Evolutionary conservation across 148 eudicot species (phyloP).

Genomic region (Persicaria maculosa): DNA sequence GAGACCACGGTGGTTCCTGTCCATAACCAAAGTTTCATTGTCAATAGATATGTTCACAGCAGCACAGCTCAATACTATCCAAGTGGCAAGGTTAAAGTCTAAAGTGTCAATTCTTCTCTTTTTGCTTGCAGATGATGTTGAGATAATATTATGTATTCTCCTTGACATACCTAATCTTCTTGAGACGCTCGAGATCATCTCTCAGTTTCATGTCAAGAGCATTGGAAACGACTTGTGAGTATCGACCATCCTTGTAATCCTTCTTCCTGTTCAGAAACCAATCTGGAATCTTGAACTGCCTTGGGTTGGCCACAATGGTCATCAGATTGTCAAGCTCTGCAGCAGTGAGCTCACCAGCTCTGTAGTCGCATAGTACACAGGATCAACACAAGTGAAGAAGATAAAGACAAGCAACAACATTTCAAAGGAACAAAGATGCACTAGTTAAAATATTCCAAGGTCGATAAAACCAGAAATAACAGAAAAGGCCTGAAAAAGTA

Average conservation of each 20-base stretch:
- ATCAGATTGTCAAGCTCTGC: constrained; percentile 74
- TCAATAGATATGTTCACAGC: neutral
- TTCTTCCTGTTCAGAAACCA: constrained; percentile 89
- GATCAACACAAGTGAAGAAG: neutral
- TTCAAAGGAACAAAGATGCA: neutral
- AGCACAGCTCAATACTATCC: neutral
- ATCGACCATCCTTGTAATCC: constrained; percentile 91
- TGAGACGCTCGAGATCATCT: constrained; percentile 81
- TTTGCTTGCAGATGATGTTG: too few species aligned
- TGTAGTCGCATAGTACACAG: constrained; percentile 16
- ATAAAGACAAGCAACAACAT: neutral
- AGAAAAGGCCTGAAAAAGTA: neutral
- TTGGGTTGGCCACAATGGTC: constrained; percentile 79
- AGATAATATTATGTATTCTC: too few species aligned
- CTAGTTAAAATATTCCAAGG: neutral
- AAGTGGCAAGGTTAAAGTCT: too few species aligned
- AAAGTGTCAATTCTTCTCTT: too few species aligned
- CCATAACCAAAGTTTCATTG: neutral
- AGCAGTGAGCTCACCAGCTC: constrained; percentile 81
- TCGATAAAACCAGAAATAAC: too few species aligned
- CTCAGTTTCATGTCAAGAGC: constrained; percentile 91
- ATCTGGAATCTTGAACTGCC: constrained; percentile 86
- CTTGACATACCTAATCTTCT: constrained; percentile 62
- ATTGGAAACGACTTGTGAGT: constrained; percentile 77
- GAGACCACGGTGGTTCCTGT: constrained; percentile 66